These are phyloP conservation scores for Juglanconis oblonga DNA, from an alignment of 2,329 filamentous ascomycete species.

Conservation along the genomic window DNA sequence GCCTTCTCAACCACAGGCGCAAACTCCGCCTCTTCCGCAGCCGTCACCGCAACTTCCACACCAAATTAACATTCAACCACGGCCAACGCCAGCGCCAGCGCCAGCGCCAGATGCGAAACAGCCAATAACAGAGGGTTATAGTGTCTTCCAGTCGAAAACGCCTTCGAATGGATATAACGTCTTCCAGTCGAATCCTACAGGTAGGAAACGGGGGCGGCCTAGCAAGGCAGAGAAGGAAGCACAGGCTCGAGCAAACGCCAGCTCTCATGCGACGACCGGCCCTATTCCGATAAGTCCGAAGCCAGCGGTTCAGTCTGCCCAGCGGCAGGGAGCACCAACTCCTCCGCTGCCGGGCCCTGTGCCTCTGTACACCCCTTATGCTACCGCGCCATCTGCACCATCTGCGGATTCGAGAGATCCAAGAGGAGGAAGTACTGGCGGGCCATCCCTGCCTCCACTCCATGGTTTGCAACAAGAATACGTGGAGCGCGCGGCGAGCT, in stretches of 20 bases:
- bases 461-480: background rate
- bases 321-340: background rate
- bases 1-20: conserved; percentile 9
- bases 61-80: conserved; percentile 29
- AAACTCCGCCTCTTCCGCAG: conserved; percentile 5
- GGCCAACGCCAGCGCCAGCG: conserved; percentile 19
- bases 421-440: conserved; percentile 3
- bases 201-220: conserved; percentile 31
- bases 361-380: background rate
- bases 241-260: conserved; percentile 22
- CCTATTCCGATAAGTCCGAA: conserved; percentile 23
- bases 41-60: conserved; percentile 13
- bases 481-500: background rate
- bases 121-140: conserved; percentile 5
- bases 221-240: conserved; percentile 31
- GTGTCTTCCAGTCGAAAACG: conserved; percentile 13
- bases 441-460: background rate
- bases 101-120: conserved; percentile 21
- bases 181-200: conserved; percentile 19
- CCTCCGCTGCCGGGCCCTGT: background rate
- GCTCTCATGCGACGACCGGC: conserved; percentile 21
- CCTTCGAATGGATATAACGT: conserved; percentile 18
- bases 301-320: conserved; percentile 4
- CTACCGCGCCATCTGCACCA: background rate
- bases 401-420: conserved; percentile 7